Evolutionary conservation across 139 green algal genomes (phyloP).

Genomic region (Volvox africanus): DNA sequence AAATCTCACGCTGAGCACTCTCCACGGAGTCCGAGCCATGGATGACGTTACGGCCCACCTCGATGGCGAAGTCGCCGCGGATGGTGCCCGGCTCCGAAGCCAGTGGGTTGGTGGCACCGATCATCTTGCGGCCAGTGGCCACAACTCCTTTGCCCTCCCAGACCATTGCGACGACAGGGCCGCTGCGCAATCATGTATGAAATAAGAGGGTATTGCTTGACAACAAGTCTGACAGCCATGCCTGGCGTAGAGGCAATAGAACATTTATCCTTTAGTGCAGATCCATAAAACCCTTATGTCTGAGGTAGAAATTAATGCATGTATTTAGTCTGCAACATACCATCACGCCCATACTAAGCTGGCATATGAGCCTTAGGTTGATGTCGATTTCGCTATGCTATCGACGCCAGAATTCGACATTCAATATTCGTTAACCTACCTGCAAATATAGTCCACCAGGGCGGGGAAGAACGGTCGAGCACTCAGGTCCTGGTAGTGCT

Average conservation of each 20-base stretch:
- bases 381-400: no score
- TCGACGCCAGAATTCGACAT: no score
- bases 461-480: conserved; percentile 91
- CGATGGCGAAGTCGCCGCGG: conserved; percentile 88
- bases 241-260: no score
- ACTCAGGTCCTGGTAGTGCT: conserved; percentile 92
- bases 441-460: conserved; percentile 90
- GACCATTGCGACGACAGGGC: conserved; percentile 92
- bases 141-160: conserved; percentile 85
- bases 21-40: conserved; percentile 95
- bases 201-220: no score
- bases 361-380: no score
- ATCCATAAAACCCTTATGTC: no score
- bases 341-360: no score
- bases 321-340: no score
- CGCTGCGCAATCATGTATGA: conserved; percentile 51
- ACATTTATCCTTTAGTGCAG: no score
- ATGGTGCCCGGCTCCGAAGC: conserved; percentile 89
- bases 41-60: conserved; percentile 92
- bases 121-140: conserved; percentile 85
- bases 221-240: no score
- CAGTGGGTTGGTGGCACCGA: conserved; percentile 92
- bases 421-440: background rate
- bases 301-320: no score
- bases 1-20: conserved; percentile 94